A percentile compares a stretch with the other conserved stretches of the same genome.
Conservation (phyloP, 192 early-diverging fungal genomes). For the Linnemannia exigua region DNA sequence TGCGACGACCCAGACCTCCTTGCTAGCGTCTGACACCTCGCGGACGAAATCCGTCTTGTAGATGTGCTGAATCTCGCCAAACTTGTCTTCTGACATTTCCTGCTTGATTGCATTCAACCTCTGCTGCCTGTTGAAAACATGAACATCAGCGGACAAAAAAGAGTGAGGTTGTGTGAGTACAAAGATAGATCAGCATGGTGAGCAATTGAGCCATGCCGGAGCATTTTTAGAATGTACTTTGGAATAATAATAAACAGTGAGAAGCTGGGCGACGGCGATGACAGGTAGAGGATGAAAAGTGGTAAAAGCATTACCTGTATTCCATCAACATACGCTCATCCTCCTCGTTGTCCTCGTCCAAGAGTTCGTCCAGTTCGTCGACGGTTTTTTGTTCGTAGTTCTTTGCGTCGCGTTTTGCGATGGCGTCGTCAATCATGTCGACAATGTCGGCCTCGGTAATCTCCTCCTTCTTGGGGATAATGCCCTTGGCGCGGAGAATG, state of each 20-base stretch:
- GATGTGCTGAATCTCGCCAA: conserved; percentile 87
- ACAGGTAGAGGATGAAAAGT: background rate
- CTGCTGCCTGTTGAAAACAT: conserved; percentile 66
- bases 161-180: background rate
- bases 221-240: background rate
- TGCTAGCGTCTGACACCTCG: conserved; percentile 93
- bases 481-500: conserved; percentile 91
- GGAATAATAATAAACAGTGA: background rate
- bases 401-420: conserved; percentile 68
- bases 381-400: conserved; percentile 77
- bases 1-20: conserved; percentile 72
- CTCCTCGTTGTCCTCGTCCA: conserved; percentile 74
- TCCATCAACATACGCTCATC: conserved; percentile 85
- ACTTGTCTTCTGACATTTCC: conserved; percentile 79
- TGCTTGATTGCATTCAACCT: conserved; percentile 90
- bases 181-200: conserved; percentile 2
- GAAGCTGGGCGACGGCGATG: background rate
- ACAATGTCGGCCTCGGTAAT: conserved; percentile 80
- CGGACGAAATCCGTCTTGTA: conserved; percentile 92
- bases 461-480: conserved; percentile 84
- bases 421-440: conserved; percentile 81
- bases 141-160: conserved; percentile 8
- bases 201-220: conserved; percentile 1
- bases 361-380: conserved; percentile 90
- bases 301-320: conserved; percentile 67